Evolutionary conservation across 1,284 basidiomycete genomes (phyloP).

Genomic region (Heterobasidion parviporum): DNA sequence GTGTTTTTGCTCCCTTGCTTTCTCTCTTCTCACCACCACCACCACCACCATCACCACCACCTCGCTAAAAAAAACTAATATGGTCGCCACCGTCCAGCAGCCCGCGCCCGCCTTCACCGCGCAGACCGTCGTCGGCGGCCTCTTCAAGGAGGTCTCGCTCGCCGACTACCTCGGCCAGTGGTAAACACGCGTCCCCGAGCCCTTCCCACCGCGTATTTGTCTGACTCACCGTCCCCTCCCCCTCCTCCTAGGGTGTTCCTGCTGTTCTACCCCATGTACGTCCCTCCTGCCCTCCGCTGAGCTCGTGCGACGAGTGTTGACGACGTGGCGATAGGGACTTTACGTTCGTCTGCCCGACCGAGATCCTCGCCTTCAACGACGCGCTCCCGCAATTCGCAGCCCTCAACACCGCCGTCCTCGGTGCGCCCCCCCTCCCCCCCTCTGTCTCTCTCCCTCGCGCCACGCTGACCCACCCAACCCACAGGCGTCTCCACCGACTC

Average conservation of each 20-base stretch:
- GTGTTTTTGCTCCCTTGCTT: neutral
- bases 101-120: conserved; percentile 74
- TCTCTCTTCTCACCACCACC: neutral
- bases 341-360: conserved; percentile 88
- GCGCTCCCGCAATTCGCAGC: conserved; percentile 67
- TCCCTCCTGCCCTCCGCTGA: conserved; percentile 1
- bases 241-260: conserved; percentile 79
- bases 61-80: neutral
- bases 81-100: conserved; percentile 56
- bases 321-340: conserved; percentile 44
- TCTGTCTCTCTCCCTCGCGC: neutral
- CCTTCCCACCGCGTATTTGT: neutral
- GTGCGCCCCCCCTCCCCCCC: conserved; percentile 27
- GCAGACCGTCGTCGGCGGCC: conserved; percentile 60
- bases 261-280: conserved; percentile 77
- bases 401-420: conserved; percentile 70
- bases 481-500: conserved; percentile 80
- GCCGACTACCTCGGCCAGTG: conserved; percentile 77
- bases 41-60: conserved; percentile 36
- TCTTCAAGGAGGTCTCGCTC: conserved; percentile 70
- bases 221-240: conserved; percentile 10
- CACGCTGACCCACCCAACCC: neutral
- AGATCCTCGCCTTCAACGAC: conserved; percentile 89
- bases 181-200: conserved; percentile 29
- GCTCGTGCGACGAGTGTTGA: neutral